Base-by-base conservation (phyloP, 805 yeast genomes). In the Priceomyces carsonii region DNA sequence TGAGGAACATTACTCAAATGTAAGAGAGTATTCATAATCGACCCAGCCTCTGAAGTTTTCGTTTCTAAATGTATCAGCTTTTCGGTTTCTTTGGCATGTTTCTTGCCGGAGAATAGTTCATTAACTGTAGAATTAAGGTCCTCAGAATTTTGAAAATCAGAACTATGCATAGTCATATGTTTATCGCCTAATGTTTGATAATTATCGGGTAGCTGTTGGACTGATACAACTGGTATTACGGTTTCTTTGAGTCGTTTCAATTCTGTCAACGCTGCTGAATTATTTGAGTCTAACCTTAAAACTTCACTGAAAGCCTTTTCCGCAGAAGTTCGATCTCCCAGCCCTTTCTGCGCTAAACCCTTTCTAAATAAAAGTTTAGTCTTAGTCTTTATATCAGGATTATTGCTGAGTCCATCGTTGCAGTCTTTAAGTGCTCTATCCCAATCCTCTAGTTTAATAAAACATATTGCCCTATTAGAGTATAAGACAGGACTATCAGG, bases 401-500 rank as follows among this genome's bases (percentile, higher is more conserved):
- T 52, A 2, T 58, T 28, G 1, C 38, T 30, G 10, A 82, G 54
- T 0, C 86, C 90, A 10, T 49, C 47, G 8, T 70, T 54, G 40
- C 85, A 73, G 38, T 75, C 79, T 13, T 55, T 51, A 3, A 73
- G 48, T 2, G 82, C 85, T 12, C 71, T 57, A 2, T 55, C 47
- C 69, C 73, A 79, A 20, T 72, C 69, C 5, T 61, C 48, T 3
- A 79, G 51, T 38, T 79, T 78, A 26, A 82, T 51, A 42, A 73
- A 69, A n/a, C 86, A 69, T 64, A 79, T 78, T 0, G 93, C 84
- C 28, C 83, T 59, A 50, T 85, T 85, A n/a, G 90, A 74, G 50
- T 70, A 79, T 1, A 79, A 60, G 0, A 81, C 69, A 0, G 89
- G 71, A 40, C 78, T 75, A 0, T 44, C 23, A 0, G 79, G 71